Conservation (phyloP, 2,329 filamentous ascomycete species). For the Ophiocordyceps polyrhachis-furcata region DNA sequence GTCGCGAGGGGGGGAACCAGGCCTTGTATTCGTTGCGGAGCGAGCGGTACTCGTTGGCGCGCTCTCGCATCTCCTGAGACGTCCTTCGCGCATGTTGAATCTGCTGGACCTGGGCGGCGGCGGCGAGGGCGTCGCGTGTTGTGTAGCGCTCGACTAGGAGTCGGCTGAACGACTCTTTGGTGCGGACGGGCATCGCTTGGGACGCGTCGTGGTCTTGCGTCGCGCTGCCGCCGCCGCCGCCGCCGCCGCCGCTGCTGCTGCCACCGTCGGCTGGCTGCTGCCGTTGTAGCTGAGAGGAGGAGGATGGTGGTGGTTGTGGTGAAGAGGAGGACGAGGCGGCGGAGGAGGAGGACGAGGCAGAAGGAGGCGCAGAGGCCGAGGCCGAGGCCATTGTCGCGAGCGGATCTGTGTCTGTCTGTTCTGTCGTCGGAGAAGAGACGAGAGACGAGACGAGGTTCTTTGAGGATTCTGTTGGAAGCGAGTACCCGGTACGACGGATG, state of each 20-base stretch:
- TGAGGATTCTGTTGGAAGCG: too few species aligned
- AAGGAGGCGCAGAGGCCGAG: neutral
- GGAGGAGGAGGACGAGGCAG: neutral
- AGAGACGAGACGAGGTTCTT: too few species aligned
- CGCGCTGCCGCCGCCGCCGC: constrained; percentile 4
- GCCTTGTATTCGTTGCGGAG: constrained; percentile 35
- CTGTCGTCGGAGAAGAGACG: too few species aligned
- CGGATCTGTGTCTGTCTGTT: too few species aligned
- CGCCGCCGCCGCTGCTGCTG: neutral
- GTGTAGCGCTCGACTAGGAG: constrained; percentile 35
- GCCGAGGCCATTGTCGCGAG: neutral
- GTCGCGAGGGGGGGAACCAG: constrained; percentile 35
- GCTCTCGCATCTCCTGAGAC: constrained; percentile 43
- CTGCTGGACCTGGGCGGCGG: constrained; percentile 30
- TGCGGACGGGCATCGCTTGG: constrained; percentile 23
- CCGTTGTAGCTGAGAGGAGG: neutral
- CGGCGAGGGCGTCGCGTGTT: constrained; percentile 33
- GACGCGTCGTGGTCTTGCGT: constrained; percentile 11
- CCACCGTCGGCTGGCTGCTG: neutral
- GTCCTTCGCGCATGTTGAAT: constrained; percentile 36
- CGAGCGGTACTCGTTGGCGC: constrained; percentile 50
- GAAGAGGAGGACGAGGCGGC: neutral
- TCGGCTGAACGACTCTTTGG: constrained; percentile 35
- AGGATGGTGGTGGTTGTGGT: neutral
- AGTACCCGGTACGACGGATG: too few species aligned